Conservation (phyloP, 768 basidiomycete species). For the Nidularia pulvinata region DNA sequence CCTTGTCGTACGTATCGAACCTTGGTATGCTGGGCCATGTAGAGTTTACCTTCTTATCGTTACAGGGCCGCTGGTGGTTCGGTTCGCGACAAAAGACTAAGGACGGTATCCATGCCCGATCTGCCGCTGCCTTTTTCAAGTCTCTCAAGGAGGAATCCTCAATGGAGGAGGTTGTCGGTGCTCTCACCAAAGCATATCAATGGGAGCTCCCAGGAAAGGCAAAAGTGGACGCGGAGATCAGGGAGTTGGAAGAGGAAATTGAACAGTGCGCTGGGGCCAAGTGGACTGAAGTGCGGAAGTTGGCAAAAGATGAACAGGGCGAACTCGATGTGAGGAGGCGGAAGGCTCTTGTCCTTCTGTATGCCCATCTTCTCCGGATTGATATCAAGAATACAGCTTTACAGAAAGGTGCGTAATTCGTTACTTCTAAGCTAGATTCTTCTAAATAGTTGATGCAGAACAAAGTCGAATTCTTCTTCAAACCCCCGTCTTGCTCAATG, state of each 20-base stretch:
- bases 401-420: slow-evolving; percentile 54
- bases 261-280: slow-evolving; percentile 43
- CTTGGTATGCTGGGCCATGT: too few species aligned
- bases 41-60: too few species aligned
- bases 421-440: slow-evolving; percentile 2
- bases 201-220: slow-evolving; percentile 46
- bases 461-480: slow-evolving; percentile 72
- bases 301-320: slow-evolving; percentile 32
- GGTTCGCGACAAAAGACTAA: slow-evolving; percentile 88
- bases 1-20: slow-evolving; percentile 58
- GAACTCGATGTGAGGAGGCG: slow-evolving; percentile 36
- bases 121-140: slow-evolving; percentile 90
- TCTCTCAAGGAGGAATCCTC: slow-evolving; percentile 77
- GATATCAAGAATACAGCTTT: slow-evolving; percentile 52
- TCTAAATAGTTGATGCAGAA: slow-evolving; percentile 38
- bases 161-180: slow-evolving; percentile 69
- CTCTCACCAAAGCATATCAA: slow-evolving; percentile 65
- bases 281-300: slow-evolving; percentile 50
- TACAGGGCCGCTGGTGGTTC: slow-evolving; percentile 95
- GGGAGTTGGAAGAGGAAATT: slow-evolving; percentile 52
- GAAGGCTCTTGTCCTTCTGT: slow-evolving; percentile 72
- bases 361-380: slow-evolving; percentile 81
- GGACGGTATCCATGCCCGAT: slow-evolving; percentile 81
- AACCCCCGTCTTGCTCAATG: slow-evolving; percentile 71
- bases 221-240: slow-evolving; percentile 33